A percentile compares a stretch with the other conserved stretches of the same genome.
Conservation (phyloP, 345 rosid species). For the Luvunga scandens region DNA sequence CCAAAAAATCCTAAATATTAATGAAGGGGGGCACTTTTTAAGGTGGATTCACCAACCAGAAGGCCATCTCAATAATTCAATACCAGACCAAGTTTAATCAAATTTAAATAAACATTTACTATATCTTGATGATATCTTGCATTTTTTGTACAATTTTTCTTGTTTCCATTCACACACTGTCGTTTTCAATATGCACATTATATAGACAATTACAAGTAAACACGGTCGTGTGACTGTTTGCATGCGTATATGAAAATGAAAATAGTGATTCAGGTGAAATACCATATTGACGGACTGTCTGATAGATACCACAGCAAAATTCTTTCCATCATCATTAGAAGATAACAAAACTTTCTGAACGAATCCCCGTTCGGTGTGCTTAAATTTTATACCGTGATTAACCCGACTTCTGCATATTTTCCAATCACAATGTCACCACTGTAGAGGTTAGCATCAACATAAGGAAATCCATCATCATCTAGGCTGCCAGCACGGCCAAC, state of each 20-base stretch:
- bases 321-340: conserved; percentile 93
- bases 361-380: conserved; percentile 89
- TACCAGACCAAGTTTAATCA: neutral
- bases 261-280: neutral
- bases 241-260: neutral
- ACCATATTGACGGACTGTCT: conserved; percentile 50
- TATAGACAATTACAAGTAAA: neutral
- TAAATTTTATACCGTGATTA: conserved; percentile 78
- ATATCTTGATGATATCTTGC: neutral
- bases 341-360: conserved; percentile 88
- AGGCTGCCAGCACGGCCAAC: conserved; percentile 80
- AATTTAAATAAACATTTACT: neutral
- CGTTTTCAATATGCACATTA: neutral
- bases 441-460: conserved; percentile 72
- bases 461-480: conserved; percentile 92
- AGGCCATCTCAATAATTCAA: neutral
- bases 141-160: neutral
- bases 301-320: conserved; percentile 78
- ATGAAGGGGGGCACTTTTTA: too few relatives aligned
- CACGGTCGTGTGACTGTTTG: neutral
- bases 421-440: conserved; percentile 90
- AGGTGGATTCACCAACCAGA: neutral
- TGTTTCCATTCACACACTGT: neutral
- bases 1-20: neutral
- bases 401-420: conserved; percentile 69